Base-by-base conservation (phyloP, 116 monocot genomes). In the Zostera marina region DNA sequence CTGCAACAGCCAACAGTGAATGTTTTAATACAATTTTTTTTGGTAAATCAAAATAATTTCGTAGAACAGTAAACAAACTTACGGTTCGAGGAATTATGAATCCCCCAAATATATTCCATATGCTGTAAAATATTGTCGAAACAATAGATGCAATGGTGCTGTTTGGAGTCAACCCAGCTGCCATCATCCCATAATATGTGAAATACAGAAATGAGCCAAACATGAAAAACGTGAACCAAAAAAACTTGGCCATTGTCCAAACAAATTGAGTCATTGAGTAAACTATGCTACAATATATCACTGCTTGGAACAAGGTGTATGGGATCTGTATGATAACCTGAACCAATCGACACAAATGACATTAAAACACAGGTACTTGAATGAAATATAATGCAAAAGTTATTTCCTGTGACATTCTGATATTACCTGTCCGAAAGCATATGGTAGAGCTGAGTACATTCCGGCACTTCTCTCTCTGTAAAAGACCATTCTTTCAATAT, bases 371-470 rank as follows among this genome's bases (percentile, higher is more conserved):
- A 32, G 32, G 32, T 32, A 32, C 32, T 32, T 32, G 32, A 5
- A 32, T 32, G 32, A 32, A 32, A 32, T 2, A 5, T 32, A 32
- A 32, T 32, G 32, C 4, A 32, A 32, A 3, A 3, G 32, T 32
- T 32, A 32, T 32, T 32, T 32, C 32, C 5, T 3, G 60, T 42
- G 19, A 41, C 11, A 19, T 60, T 19, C 42, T 60, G 5, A 45
- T 11, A 0, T 15, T 42, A 84, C 90, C 81, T 92, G 91, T 32
- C 75, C 86, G 58, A 77, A 74, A 46, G 91, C 91, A 62, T 88
- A 84, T 1, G 88, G 84, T 11, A 88, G 65, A 52, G 88, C 84
- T 15, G 88, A 88, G 45, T 88, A 88, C 88, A 88, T 88, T 56
- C 88, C 88, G 9, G 88, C 88, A 4, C 80, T 80, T 65, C 70